Evolutionary conservation across 2,329 filamentous ascomycete genomes (phyloP).

Genomic region (Colletotrichum magnum): DNA sequence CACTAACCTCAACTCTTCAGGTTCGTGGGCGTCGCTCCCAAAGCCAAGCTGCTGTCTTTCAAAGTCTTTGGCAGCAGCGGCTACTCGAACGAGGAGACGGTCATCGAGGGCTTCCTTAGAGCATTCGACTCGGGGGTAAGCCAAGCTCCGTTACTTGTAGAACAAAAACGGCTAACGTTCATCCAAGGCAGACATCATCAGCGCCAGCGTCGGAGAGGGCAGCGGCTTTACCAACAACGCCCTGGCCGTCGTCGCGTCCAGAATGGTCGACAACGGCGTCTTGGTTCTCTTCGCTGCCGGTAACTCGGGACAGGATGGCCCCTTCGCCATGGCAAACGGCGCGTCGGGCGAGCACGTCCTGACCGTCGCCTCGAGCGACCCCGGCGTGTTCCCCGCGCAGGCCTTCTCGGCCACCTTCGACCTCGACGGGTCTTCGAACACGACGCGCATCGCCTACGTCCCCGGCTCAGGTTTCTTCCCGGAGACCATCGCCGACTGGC

Average conservation of each 20-base stretch:
- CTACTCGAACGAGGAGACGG: slow-evolving; percentile 34
- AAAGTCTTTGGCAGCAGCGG: slow-evolving; percentile 45
- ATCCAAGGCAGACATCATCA: slow-evolving; percentile 55
- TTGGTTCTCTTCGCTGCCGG: slow-evolving; percentile 65
- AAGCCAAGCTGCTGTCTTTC: slow-evolving; percentile 47
- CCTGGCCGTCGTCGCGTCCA: slow-evolving; percentile 57
- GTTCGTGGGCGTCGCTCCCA: slow-evolving; percentile 47
- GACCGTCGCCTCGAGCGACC: slow-evolving; percentile 55
- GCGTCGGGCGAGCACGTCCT: slow-evolving; percentile 57
- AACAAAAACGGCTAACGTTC: not conserved
- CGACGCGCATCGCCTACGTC: slow-evolving; percentile 13
- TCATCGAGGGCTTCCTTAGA: slow-evolving; percentile 52
- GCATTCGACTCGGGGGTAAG: slow-evolving; percentile 51
- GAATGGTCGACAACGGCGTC: slow-evolving; percentile 62
- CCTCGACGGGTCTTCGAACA: slow-evolving; percentile 7
- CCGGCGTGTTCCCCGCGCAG: slow-evolving; percentile 19
- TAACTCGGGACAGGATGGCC: slow-evolving; percentile 63
- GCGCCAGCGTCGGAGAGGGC: slow-evolving; percentile 54
- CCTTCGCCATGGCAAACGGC: slow-evolving; percentile 60
- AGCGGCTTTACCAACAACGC: slow-evolving; percentile 57
- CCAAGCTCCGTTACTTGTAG: not conserved
- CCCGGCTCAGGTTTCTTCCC: slow-evolving; percentile 13
- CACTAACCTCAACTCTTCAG: not conserved
- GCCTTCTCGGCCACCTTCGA: slow-evolving; percentile 11
- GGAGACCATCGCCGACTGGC: slow-evolving; percentile 40